Evolutionary conservation across 2,329 filamentous ascomycete species (phyloP).

Genomic region (Beauveria caledonica): DNA sequence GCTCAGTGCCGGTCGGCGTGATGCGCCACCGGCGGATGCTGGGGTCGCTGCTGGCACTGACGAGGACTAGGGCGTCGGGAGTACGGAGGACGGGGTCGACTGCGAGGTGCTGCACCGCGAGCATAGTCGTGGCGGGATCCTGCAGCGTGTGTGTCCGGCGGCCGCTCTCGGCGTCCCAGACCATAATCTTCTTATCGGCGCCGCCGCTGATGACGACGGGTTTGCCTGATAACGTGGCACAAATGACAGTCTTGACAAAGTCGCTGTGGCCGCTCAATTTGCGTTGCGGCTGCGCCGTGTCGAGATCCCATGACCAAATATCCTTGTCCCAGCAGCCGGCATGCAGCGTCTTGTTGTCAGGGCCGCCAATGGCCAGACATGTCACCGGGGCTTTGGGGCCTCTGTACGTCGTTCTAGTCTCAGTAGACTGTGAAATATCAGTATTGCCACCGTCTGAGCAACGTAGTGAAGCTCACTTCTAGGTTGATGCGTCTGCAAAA

Average conservation of each 20-base stretch:
- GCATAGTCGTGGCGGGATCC: constrained; percentile 60
- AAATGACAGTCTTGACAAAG: constrained; percentile 79
- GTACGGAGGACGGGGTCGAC: constrained; percentile 59
- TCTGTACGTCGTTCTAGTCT: constrained; percentile 43
- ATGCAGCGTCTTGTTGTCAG: constrained; percentile 54
- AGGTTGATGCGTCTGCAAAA: constrained; percentile 65
- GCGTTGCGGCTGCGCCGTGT: constrained; percentile 43
- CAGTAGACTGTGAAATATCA: constrained; percentile 21
- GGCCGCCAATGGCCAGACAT: constrained; percentile 59
- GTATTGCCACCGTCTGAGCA: background rate
- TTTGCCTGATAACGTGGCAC: constrained; percentile 50
- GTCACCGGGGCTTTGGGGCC: constrained; percentile 76
- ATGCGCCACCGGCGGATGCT: constrained; percentile 73
- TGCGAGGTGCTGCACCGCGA: constrained; percentile 72
- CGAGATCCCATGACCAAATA: constrained; percentile 75
- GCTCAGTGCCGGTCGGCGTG: constrained; percentile 40
- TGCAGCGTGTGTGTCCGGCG: constrained; percentile 67
- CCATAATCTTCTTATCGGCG: constrained; percentile 70
- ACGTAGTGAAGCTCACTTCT: constrained; percentile 46
- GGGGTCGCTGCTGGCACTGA: constrained; percentile 74
- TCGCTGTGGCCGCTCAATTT: constrained; percentile 73
- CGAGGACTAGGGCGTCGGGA: constrained; percentile 46
- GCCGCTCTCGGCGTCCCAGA: constrained; percentile 70
- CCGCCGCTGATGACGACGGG: constrained; percentile 65
- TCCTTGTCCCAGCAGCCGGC: constrained; percentile 93